Base-by-base conservation (phyloP, 2,329 filamentous ascomycete genomes). In the Colletotrichum incanum region DNA sequence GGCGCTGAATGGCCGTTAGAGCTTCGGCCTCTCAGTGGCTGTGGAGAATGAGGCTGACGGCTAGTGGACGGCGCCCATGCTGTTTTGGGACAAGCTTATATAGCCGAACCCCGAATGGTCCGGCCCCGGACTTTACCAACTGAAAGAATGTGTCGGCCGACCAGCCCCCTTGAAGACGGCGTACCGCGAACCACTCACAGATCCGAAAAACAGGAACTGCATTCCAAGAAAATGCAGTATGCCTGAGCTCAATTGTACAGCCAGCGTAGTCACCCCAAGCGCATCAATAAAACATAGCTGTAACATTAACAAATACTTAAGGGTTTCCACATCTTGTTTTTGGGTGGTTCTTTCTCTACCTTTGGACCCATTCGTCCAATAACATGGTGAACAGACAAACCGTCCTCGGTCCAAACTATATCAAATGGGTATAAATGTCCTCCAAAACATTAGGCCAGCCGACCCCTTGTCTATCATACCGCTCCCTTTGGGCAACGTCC, bases 341-440 rank as follows among this genome's bases (percentile, higher is more conserved):
- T 50, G 23, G 26, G 47, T 18, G 1, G 14, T 28, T 50, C 4
- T 20, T 14, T 41, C 2, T 41, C 34, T 41, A 23, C n/a, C 23
- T 5, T 11, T 23, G 14, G 12, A 18, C 54, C 14, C 7, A 2
- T 9, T 39, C 18, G 26, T 16, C 5, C 34, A 39, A 39, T 16
- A 39, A 41, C 23, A 37, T 37, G 20, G 6, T 20, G n/a, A 9
- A n/a, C 14, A 20, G 23, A 28, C 23, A 62, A 31, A 14, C 16
- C 31, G 16, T 62, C 37, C 43, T 47, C 16, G 11, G 62, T 26
- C 50, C 18, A 43, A 55, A 37, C 39, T 39, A 55, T 47, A 23
- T 26, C 47, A 68, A 64, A 68, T 45, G 65, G 65, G 65, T 68
- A 68, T 68, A 64, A 68, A 43, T 62, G 34, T 55, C 47, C 50